Percentiles rank a stretch among this genome's conserved stretches.
These are phyloP conservation scores for Clausena lansium DNA, from an alignment of 345 rosid genomes.

Conservation along the genomic window DNA sequence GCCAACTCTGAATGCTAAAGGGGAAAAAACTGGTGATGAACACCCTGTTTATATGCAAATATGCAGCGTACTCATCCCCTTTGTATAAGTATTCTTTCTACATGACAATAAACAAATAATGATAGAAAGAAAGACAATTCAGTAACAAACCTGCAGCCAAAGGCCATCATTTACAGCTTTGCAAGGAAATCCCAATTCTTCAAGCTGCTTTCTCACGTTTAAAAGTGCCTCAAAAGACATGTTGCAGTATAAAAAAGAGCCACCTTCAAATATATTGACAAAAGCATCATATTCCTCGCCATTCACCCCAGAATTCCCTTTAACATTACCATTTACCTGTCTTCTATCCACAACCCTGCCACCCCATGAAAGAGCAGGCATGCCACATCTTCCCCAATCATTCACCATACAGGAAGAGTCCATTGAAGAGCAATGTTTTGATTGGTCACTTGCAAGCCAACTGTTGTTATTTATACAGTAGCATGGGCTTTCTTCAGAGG, in stretches of 20 bases:
- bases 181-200: slow-evolving; percentile 93
- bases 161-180: slow-evolving; percentile 96
- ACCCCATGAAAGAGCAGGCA: slow-evolving; percentile 90
- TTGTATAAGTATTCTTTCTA: neutral
- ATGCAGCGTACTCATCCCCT: slow-evolving; percentile 1
- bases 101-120: slow-evolving; percentile 8
- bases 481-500: slow-evolving; percentile 68
- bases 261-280: slow-evolving; percentile 87
- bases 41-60: neutral
- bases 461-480: slow-evolving; percentile 53
- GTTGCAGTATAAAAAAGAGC: slow-evolving; percentile 86
- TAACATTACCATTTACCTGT: slow-evolving; percentile 53
- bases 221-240: slow-evolving; percentile 93
- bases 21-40: slow-evolving; percentile 8
- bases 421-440: slow-evolving; percentile 56
- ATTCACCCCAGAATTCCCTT: slow-evolving; percentile 58
- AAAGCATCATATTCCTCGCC: slow-evolving; percentile 84
- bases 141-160: slow-evolving; percentile 83
- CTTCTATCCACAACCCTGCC: slow-evolving; percentile 87
- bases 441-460: slow-evolving; percentile 68
- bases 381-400: slow-evolving; percentile 83
- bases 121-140: slow-evolving; percentile 17
- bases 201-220: slow-evolving; percentile 90
- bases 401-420: slow-evolving; percentile 58
- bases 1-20: slow-evolving; percentile 6